Evolutionary conservation across 2,329 filamentous ascomycete genomes (phyloP), one percentile per base, ranked within the genome.

Genomic region (Ceratocystiopsis brevicomis): DNA sequence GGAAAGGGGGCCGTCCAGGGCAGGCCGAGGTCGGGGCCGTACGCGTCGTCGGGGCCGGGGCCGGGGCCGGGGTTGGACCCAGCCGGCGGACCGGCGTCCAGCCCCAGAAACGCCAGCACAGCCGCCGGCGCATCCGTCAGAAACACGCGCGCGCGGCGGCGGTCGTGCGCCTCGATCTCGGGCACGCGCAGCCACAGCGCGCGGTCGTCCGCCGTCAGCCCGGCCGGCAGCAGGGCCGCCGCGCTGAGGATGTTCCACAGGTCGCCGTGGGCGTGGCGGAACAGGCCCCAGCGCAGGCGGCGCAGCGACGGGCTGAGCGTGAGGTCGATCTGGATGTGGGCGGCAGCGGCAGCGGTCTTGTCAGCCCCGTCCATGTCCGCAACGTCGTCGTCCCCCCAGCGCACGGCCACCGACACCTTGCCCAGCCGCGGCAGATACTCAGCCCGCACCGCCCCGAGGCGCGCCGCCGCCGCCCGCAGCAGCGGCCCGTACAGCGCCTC

Each of bases 191-290:
- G 51, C 54, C 69, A 73, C 1, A 90, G 57, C 2, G 73, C 79
- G 13, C 55, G 57, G 41, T 82, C 71, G 49, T 76, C 78, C 19
- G 74, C 61, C 0, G 73, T 80, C 9, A 90, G 67, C 2, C 81
- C 81, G 34, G 74, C 69, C 0, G 68, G 69, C 0, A 77, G 68
- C 48, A 83, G 73, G 10, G 81, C 72, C 10, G 67, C 70, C 16
- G 69, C 64, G 6, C 81, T 78, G 0, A 88, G 54, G 10, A 75
- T 55, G 46, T 73, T 79, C 67, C 76, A 76, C 0, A 75, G 45
- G 51, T 88, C 82, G n/a, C 80, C 78, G 51, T 88, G 82, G 0
- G 73, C 69, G 36, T 78, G 66, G 50, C 73, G 73, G 59, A 86
- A 85, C 4, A 73, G 57, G 35, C 67, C 64, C 81, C 81, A 88